Evolutionary conservation across 805 yeast genomes (phyloP).

Genomic region (Spathaspora sp.): DNA sequence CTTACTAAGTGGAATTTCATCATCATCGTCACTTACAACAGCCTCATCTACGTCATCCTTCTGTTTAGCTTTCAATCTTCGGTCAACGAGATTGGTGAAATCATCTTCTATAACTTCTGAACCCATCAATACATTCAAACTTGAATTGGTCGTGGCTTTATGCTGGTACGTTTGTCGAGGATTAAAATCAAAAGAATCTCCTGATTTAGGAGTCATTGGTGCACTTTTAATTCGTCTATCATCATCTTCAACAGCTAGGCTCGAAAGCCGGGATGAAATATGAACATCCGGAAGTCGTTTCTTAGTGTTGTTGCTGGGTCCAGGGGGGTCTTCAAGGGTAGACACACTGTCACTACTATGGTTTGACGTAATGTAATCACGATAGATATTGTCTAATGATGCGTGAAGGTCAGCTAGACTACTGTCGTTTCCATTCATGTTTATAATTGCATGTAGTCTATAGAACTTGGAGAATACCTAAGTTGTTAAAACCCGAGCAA

Average conservation of each 20-base stretch:
- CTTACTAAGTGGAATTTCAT: conserved; percentile 5
- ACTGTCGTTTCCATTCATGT: background rate
- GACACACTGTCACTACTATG: background rate
- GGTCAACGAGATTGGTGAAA: conserved; percentile 1
- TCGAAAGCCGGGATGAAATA: conserved; percentile 22
- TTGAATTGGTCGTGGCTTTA: conserved; percentile 28
- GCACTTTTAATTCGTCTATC: conserved; percentile 18
- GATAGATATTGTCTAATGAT: background rate
- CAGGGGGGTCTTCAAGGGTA: background rate
- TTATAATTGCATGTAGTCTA: background rate
- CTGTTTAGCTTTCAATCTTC: conserved; percentile 6
- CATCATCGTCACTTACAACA: background rate
- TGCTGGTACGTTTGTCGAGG: conserved; percentile 12
- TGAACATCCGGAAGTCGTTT: conserved; percentile 11
- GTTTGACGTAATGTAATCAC: background rate
- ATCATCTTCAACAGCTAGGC: conserved; percentile 13
- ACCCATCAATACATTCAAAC: conserved; percentile 33
- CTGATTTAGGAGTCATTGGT: conserved; percentile 28
- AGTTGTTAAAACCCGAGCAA: background rate
- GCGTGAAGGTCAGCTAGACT: background rate
- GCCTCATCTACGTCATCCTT: background rate
- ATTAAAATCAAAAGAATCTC: conserved; percentile 28
- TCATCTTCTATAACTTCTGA: conserved; percentile 3
- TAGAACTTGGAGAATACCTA: background rate
- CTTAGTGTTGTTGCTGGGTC: background rate